Evolutionary conservation across 2,329 filamentous ascomycete genomes (phyloP).

Genomic region (Tolypocladium amazonense): DNA sequence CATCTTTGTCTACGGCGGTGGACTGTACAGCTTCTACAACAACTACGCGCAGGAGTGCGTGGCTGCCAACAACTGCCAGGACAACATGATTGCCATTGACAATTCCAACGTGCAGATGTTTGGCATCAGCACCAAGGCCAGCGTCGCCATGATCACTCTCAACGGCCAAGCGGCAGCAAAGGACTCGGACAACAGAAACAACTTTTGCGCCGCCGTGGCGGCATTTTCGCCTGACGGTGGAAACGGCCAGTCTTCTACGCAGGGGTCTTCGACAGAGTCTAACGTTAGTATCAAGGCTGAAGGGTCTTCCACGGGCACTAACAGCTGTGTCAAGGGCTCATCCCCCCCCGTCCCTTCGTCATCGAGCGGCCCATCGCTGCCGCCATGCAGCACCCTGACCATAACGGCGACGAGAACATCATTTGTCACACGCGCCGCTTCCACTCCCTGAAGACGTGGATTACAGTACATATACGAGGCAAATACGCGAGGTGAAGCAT

Average conservation of each 20-base stretch:
- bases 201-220: constrained; percentile 52
- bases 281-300: not conserved
- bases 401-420: constrained; percentile 10
- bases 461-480: not conserved
- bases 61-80: constrained; percentile 57
- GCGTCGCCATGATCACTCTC: constrained; percentile 60
- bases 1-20: constrained; percentile 60
- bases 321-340: not conserved
- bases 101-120: constrained; percentile 55
- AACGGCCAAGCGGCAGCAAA: constrained; percentile 42
- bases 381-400: constrained; percentile 4
- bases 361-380: too few relatives aligned
- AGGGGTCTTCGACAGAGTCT: not conserved
- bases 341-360: not conserved
- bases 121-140: constrained; percentile 64
- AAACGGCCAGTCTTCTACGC: not conserved
- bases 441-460: constrained; percentile 7
- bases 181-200: constrained; percentile 53
- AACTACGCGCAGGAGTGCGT: constrained; percentile 69
- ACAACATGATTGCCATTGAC: constrained; percentile 67
- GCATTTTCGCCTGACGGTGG: constrained; percentile 21
- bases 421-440: constrained; percentile 7
- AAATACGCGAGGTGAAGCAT: not conserved
- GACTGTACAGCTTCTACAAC: constrained; percentile 75
- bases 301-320: too few relatives aligned